Evolutionary conservation across 768 basidiomycete species (phyloP).

Genomic region (Boletus subcaerulescens): DNA sequence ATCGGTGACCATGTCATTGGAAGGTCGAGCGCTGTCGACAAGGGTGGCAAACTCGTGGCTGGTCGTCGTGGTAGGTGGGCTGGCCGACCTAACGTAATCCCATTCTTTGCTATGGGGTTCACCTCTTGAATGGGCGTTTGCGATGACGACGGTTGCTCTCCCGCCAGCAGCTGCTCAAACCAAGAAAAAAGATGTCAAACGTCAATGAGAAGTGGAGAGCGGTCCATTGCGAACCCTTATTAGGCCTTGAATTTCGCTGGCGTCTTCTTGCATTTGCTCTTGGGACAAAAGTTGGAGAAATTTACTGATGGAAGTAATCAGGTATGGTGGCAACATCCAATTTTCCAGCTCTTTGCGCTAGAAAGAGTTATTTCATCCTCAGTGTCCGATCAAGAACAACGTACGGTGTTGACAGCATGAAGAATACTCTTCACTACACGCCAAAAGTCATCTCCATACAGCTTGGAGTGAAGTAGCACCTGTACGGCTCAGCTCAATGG

Average conservation of each 20-base stretch:
- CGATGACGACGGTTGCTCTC: conserved; percentile 17
- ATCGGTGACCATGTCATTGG: conserved; percentile 13
- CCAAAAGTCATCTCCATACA: conserved; percentile 24
- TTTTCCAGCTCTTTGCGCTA: conserved; percentile 42
- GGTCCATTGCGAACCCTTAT: conserved; percentile 58
- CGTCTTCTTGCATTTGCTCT: conserved; percentile 22
- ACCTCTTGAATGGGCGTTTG: conserved; percentile 15
- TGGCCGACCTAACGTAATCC: conserved; percentile 17
- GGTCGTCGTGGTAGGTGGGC: conserved; percentile 29
- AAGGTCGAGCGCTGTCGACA: conserved; percentile 13
- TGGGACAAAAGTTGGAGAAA: conserved; percentile 25
- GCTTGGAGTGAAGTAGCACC: conserved; percentile 25
- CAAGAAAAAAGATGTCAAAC: conserved; percentile 39
- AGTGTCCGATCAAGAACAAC: conserved; percentile 10
- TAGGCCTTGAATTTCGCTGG: conserved; percentile 38
- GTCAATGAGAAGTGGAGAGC: conserved; percentile 36
- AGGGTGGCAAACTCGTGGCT: conserved; percentile 3
- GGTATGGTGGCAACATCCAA: conserved; percentile 43
- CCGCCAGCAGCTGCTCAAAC: conserved; percentile 44
- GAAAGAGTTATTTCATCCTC: conserved; percentile 25
- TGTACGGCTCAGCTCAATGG: conserved; percentile 1
- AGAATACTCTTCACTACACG: conserved; percentile 22
- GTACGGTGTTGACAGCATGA: conserved; percentile 21
- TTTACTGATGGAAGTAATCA: conserved; percentile 36
- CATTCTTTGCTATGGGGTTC: conserved; percentile 13